Evolutionary conservation across 1,139 yeast species (phyloP).

Genomic region (Yamadazyma triangularis): DNA sequence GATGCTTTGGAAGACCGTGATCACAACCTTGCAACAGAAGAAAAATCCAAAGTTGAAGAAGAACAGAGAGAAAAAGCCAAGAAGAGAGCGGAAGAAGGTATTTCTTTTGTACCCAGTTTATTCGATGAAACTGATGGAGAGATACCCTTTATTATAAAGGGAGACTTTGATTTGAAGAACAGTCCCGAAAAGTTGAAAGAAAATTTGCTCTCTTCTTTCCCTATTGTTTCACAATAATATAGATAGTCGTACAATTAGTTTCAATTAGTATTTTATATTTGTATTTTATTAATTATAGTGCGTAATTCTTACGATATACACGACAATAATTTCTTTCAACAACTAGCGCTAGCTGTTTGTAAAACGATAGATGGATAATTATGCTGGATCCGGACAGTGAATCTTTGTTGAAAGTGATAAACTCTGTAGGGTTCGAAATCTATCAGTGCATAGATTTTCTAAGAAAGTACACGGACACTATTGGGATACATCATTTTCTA

Average conservation of each 20-base stretch:
- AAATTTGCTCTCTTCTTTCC: conserved; percentile 60
- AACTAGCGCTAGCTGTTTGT: too few species aligned
- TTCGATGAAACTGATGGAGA: conserved; percentile 45
- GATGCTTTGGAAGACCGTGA: conserved; percentile 72
- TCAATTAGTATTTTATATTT: too few species aligned
- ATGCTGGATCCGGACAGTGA: conserved; percentile 2
- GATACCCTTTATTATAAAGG: too few species aligned
- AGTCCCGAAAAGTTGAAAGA: conserved; percentile 49
- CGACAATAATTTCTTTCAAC: too few species aligned
- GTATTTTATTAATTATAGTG: too few species aligned
- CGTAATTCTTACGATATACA: too few species aligned
- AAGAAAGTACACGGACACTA: conserved; percentile 55
- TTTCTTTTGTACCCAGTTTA: conserved; percentile 73
- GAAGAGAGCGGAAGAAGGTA: conserved; percentile 71
- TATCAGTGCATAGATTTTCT: conserved; percentile 27
- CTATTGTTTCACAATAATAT: conserved; percentile 73
- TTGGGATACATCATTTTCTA: conserved; percentile 75
- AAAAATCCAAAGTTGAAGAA: conserved; percentile 81
- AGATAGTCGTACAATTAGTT: too few species aligned
- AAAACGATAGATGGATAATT: too few species aligned
- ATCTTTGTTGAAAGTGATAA: conserved; percentile 1
- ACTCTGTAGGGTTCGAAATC: conserved; percentile 1
- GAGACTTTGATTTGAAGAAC: conserved; percentile 1
- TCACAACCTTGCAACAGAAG: conserved; percentile 81
- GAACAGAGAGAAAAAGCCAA: conserved; percentile 73